Conservation (phyloP, 495 filamentous ascomycete genomes). For the Hypoxylon crocopeplum region DNA sequence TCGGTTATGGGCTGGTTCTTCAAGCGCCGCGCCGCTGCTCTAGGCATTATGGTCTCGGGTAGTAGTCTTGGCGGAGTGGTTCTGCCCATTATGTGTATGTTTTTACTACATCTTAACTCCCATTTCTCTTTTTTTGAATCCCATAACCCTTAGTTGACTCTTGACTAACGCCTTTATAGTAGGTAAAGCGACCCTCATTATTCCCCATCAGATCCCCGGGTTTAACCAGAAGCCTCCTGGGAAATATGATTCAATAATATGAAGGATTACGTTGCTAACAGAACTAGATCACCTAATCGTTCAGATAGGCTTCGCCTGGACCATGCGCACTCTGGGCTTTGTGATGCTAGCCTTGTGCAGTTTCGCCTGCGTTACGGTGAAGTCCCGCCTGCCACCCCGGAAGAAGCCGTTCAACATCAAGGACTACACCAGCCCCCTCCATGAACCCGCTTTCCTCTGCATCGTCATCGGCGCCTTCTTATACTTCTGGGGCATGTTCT, state of each 20-base stretch:
- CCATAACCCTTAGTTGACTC: too few species aligned
- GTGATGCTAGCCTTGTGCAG: conserved; percentile 68
- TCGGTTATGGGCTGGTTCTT: conserved; percentile 73
- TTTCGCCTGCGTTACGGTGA: conserved; percentile 68
- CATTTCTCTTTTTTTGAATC: too few species aligned
- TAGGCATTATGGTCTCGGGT: conserved; percentile 72
- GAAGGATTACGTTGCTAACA: too few species aligned
- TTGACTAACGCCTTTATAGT: too few species aligned
- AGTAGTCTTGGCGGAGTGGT: conserved; percentile 72
- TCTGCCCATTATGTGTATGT: conserved; percentile 77
- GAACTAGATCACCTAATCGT: conserved; percentile 67
- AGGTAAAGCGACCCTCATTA: too few species aligned
- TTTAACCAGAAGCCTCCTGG: too few species aligned
- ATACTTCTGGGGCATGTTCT: conserved; percentile 75
- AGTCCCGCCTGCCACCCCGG: conserved; percentile 66
- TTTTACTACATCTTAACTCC: too few species aligned
- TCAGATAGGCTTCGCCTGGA: conserved; percentile 73
- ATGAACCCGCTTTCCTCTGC: conserved; percentile 62
- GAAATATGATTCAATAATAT: too few species aligned
- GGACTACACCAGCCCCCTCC: conserved; percentile 66
- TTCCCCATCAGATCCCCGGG: too few species aligned
- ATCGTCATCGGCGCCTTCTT: conserved; percentile 61
- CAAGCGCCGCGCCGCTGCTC: conserved; percentile 67
- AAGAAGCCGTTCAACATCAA: conserved; percentile 58
- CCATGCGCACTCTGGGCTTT: conserved; percentile 73